Evolutionary conservation across 2,329 filamentous ascomycete species (phyloP), one percentile per base, ranked within the genome.

Genomic region (Cladorrhinum sp.): DNA sequence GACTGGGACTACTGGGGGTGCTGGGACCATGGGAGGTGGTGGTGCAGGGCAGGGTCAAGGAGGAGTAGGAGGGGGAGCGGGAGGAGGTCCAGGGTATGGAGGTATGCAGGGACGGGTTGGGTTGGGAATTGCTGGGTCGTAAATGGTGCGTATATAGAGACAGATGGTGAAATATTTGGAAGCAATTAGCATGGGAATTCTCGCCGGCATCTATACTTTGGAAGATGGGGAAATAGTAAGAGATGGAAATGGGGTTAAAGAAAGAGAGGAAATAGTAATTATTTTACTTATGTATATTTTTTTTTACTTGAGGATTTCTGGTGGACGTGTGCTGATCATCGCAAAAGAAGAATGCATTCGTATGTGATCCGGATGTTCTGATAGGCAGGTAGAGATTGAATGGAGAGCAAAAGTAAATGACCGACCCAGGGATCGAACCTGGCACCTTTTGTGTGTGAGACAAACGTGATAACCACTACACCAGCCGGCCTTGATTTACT

Each of bases 121-220:
- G 9, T 71, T 85, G 13, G 82, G 82, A 1, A 84, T 85, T 71
- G 81, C 78, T 48, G 77, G 78, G 55, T 75, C 79, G 24, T 81
- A 62, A 68, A 55, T 27, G n/a, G 48, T 49, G 18, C 27, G 18
- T 50, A 20, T 32, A 13, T n/a, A 32, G 23, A 36, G 7, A 22
- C 10, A 23, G 25, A n/a, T n/a, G 51, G 12, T n/a, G n/a, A n/a
- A n/a, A n/a, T n/a, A n/a, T n/a, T n/a, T n/a, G n/a, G n/a, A n/a
- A n/a, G n/a, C n/a, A n/a, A n/a, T n/a, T n/a, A n/a, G n/a, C n/a
- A n/a, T 41, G 20, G 20, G 27, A 20, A 55, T 55, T 36, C 16
- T 45, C n/a, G n/a, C n/a, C n/a, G n/a, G n/a, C n/a, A n/a, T n/a
- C n/a, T n/a, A n/a, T n/a, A n/a, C n/a, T n/a, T n/a, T n/a, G n/a